These are phyloP conservation scores for Calonectria fujianensis DNA, from an alignment of 2,329 filamentous ascomycete species.

Conservation along the genomic window DNA sequence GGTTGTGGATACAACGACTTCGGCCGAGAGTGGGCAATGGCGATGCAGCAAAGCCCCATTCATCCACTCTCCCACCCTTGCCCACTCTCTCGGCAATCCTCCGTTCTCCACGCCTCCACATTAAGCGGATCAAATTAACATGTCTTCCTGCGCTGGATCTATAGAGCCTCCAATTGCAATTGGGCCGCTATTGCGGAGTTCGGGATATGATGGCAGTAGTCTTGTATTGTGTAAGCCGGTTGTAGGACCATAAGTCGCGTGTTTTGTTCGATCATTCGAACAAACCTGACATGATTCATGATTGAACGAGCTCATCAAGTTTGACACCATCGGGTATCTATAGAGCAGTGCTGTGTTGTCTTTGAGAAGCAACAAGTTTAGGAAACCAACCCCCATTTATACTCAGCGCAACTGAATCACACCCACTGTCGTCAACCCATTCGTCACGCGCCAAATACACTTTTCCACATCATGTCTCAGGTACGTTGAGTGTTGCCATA, in stretches of 20 bases:
- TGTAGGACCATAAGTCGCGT: constrained; percentile 16
- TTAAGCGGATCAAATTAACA: background rate
- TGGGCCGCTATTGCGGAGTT: constrained; percentile 11
- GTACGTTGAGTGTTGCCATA: background rate
- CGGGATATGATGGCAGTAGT: constrained; percentile 20
- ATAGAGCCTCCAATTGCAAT: constrained; percentile 5
- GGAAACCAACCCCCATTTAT: constrained; percentile 10
- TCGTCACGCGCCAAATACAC: background rate
- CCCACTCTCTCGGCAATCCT: constrained; percentile 20
- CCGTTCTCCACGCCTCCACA: constrained; percentile 18
- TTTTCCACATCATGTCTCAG: constrained; percentile 10
- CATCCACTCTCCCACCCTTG: constrained; percentile 27
- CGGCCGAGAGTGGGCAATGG: constrained; percentile 19
- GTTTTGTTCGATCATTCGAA: constrained; percentile 5
- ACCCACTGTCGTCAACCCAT: constrained; percentile 3
- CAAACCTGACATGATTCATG: constrained; percentile 14
- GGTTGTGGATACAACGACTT: background rate
- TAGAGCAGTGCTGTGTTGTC: background rate
- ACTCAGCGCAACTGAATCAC: background rate
- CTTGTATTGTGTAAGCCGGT: constrained; percentile 12
- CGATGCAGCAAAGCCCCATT: background rate
- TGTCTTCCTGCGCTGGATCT: background rate
- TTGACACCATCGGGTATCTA: constrained; percentile 8
- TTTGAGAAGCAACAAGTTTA: background rate
- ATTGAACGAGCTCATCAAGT: background rate